Base-by-base conservation (phyloP, 2,329 filamentous ascomycete species). In the Aureobasidium zeae region DNA sequence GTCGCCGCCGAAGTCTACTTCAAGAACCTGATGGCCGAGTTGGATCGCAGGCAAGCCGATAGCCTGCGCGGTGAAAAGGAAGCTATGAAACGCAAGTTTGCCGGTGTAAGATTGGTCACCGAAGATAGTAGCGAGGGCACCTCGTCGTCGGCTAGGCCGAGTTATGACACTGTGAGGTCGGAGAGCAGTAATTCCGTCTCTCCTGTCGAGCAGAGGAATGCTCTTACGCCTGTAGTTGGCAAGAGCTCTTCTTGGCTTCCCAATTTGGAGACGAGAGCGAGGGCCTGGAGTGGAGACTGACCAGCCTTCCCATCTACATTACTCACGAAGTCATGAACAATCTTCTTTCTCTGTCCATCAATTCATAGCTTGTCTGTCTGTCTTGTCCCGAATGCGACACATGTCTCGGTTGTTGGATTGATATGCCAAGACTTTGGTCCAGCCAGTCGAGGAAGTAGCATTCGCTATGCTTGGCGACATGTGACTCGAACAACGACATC, bases 1-100 rank as follows among this genome's bases (percentile, higher is more conserved):
- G 80, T 86, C 6, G 81, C 86, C 57, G 84, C 85, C 1, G 86
- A 93, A 63, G 82, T 87, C 1, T 91, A 93, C 58, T 79, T 91
- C 49, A 86, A 84, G 63, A 77, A 77, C 11, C 63, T 94, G 43
- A 78, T 91, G 4, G 72, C 72, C 0, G 85, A 91, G 54, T 74
- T 79, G 13, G 81, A 83, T 57, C 76, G 77, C 58, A 68, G 76
- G 53, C 74, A 72, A 50, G 63, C 65, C 1, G 46, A 48, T 13
- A 39, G 32, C 8, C 15, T 37, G 34, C 32, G 36, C 19, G 20
- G 35, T 22, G 46, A 48, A 33, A 17, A 41, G 32, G 48, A 50
- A 24, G 24, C 31, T 21, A 32, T 48, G 7, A 48, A 46, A 41
- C 30, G 43, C n/a, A 50, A 47, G 35, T 41, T 25, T 17, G 48